phyloP scores from a whole-genome alignment of 306 rosid genomes.

The Corylus heterophylla region DNA sequence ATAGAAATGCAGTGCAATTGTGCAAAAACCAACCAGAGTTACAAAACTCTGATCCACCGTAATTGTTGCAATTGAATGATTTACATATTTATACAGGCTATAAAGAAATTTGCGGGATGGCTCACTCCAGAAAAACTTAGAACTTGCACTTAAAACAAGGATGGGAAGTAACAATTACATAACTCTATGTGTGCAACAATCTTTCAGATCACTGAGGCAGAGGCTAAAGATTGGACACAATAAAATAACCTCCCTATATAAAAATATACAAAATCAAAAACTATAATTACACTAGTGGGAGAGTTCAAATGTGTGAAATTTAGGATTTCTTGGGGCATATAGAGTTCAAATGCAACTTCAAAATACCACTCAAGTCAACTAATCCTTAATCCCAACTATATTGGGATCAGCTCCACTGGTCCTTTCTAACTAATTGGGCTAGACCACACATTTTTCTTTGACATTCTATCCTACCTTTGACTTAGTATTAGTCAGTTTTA shows the following conservation, averaged over 20 bases:
- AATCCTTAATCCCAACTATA: neutral
- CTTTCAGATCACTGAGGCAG: neutral
- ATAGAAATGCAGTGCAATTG: neutral
- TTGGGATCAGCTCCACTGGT: neutral
- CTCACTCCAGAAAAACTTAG: neutral
- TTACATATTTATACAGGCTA: neutral
- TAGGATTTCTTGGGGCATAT: neutral
- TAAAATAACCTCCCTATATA: neutral
- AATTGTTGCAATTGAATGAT: neutral
- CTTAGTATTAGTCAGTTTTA: no score
- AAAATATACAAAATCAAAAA: neutral
- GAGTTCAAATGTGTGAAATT: neutral
- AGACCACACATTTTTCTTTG: neutral
- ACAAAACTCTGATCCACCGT: neutral
- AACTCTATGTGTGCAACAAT: neutral
- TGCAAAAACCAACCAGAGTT: neutral
- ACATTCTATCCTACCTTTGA: neutral
- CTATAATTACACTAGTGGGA: neutral
- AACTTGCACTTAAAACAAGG: neutral
- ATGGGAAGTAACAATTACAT: neutral
- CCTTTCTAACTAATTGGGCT: neutral
- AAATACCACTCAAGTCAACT: neutral
- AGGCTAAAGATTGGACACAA: neutral
- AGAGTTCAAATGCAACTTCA: neutral
- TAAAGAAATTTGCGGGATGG: neutral